A percentile compares a stretch with the other conserved stretches of the same genome.
Evolutionary conservation across 371 early-diverging fungal genomes (phyloP).

Genomic region (Batrachochytrium dendrobatidis): DNA sequence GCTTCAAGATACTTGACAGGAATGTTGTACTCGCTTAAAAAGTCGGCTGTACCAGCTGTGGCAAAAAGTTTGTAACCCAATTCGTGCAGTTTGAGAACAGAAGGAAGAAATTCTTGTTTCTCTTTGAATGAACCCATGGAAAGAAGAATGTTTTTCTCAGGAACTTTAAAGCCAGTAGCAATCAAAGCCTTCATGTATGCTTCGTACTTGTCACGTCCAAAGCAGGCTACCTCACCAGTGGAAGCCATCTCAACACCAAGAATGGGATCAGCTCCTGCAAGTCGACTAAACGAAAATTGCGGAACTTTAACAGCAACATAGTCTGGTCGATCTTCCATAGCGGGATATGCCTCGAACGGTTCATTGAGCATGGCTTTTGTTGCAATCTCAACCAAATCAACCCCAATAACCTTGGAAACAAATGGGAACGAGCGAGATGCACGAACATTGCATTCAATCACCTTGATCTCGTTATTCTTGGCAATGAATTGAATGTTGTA

Average conservation of each 20-base stretch:
- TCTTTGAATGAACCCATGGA: conserved; percentile 95
- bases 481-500: conserved; percentile 96
- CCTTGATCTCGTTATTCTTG: conserved; percentile 90
- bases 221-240: conserved; percentile 97
- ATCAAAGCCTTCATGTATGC: conserved; percentile 92
- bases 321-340: conserved; percentile 30
- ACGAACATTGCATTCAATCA: conserved; percentile 95
- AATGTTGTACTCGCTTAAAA: conserved; percentile 83
- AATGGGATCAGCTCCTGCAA: conserved; percentile 91
- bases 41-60: conserved; percentile 93
- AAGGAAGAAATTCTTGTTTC: conserved; percentile 83
- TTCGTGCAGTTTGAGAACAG: conserved; percentile 69
- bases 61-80: conserved; percentile 86
- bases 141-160: conserved; percentile 84
- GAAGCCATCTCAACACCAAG: conserved; percentile 97
- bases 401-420: conserved; percentile 84
- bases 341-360: conserved; percentile 64
- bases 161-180: conserved; percentile 82
- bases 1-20: conserved; percentile 84
- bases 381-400: conserved; percentile 89
- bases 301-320: conserved; percentile 94
- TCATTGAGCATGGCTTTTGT: conserved; percentile 81
- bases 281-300: conserved; percentile 90
- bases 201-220: conserved; percentile 88
- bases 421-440: conserved; percentile 94